Evolutionary conservation across 2,329 filamentous ascomycete species (phyloP).

Genomic region (Cercospora janseana): DNA sequence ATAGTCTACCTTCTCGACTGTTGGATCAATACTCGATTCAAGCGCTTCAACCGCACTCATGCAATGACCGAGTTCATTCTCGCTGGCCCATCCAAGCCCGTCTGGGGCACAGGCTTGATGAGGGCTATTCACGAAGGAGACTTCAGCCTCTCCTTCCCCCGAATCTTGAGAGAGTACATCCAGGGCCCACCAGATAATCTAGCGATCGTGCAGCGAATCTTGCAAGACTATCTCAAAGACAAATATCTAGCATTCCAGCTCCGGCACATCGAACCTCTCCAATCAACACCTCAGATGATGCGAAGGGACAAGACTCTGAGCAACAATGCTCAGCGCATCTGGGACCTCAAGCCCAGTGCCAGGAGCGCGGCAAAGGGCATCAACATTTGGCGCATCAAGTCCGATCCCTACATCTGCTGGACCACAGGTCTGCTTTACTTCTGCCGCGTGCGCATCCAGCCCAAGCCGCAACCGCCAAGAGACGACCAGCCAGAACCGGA

Average conservation of each 20-base stretch:
- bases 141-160: constrained; percentile 3
- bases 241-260: background rate
- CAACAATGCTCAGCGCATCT: constrained; percentile 6
- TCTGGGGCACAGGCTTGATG: background rate
- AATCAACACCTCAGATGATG: constrained; percentile 12
- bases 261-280: background rate
- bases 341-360: constrained; percentile 8
- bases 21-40: constrained; percentile 13
- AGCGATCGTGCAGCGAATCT: background rate
- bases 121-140: background rate
- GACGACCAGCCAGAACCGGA: background rate
- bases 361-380: background rate
- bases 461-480: background rate
- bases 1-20: constrained; percentile 8
- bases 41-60: background rate
- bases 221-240: background rate
- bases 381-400: constrained; percentile 6
- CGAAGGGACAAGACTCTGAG: background rate
- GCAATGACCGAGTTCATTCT: constrained; percentile 10
- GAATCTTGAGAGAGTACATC: constrained; percentile 1
- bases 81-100: background rate
- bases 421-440: constrained; percentile 1
- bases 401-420: constrained; percentile 7
- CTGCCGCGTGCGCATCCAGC: constrained; percentile 7
- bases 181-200: background rate